Conservation (phyloP, 2,329 filamentous ascomycete species). For the Xylariaceae sp. region DNA sequence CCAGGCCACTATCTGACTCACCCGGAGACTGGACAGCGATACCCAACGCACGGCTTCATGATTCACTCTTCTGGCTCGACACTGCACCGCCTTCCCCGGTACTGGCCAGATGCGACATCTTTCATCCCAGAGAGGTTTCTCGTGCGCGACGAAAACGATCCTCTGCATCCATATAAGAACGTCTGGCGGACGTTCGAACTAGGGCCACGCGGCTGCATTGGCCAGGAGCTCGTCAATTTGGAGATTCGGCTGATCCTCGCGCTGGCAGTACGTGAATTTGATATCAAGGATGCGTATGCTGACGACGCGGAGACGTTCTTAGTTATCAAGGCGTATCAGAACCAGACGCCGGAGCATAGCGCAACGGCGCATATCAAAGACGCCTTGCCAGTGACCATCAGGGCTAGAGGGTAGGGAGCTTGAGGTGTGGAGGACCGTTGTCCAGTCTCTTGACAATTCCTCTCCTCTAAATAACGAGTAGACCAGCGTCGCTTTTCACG, state of each 20-base stretch:
- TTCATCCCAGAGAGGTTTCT: conserved; percentile 43
- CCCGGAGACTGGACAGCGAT: conserved; percentile 36
- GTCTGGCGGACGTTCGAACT: conserved; percentile 51
- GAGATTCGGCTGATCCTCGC: conserved; percentile 48
- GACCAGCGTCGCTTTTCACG: too few relatives aligned
- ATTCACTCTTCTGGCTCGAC: conserved; percentile 13
- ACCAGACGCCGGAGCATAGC: conserved; percentile 4
- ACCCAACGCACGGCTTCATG: conserved; percentile 35
- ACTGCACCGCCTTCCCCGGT: conserved; percentile 27
- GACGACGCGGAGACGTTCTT: conserved; percentile 29
- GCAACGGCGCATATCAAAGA: conserved; percentile 22
- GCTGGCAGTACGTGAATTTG: conserved; percentile 44
- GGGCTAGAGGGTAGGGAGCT: conserved; percentile 4
- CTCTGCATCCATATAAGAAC: conserved; percentile 34
- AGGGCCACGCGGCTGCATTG: conserved; percentile 50
- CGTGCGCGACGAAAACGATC: conserved; percentile 22
- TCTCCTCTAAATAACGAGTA: too few relatives aligned
- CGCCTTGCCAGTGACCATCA: conserved; percentile 16
- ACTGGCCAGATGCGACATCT: conserved; percentile 33
- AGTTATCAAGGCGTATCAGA: conserved; percentile 28
- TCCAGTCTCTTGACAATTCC: too few relatives aligned
- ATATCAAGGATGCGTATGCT: conserved; percentile 38
- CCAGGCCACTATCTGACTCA: conserved; percentile 35
- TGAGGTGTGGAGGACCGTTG: too few relatives aligned
- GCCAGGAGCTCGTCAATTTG: conserved; percentile 49